A percentile compares a stretch with the other conserved stretches of the same genome.
Conservation (phyloP, 495 filamentous ascomycete species). For the Penicillium goetzii region DNA sequence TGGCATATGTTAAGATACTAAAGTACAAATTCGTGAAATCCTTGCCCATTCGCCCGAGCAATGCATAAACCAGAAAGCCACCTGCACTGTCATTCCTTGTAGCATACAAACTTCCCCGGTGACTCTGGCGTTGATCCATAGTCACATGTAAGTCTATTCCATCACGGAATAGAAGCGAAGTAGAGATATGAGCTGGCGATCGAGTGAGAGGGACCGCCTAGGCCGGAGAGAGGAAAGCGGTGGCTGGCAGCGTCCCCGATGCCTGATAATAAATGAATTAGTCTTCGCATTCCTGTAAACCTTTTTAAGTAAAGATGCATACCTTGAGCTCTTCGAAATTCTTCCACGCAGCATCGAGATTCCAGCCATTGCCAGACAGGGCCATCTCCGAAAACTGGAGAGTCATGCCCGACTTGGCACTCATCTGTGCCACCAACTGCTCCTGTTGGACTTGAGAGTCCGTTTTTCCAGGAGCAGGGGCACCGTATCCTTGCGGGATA, state of each 20-base stretch:
- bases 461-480: constrained; percentile 44
- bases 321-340: constrained; percentile 65
- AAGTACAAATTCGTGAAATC: constrained; percentile 30
- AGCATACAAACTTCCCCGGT: neutral
- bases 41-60: constrained; percentile 44
- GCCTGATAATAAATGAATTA: constrained; percentile 36
- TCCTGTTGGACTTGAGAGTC: constrained; percentile 58
- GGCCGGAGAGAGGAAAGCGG: constrained; percentile 41
- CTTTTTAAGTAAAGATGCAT: constrained; percentile 12
- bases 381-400: constrained; percentile 72
- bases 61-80: constrained; percentile 37
- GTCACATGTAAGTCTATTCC: constrained; percentile 3
- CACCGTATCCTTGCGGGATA: constrained; percentile 46
- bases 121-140: neutral
- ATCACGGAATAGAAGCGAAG: constrained; percentile 9
- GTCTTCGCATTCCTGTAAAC: neutral
- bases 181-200: neutral
- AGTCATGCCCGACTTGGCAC: constrained; percentile 71
- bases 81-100: constrained; percentile 20
- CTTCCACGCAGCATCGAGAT: constrained; percentile 66
- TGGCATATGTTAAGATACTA: constrained; percentile 26
- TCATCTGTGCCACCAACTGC: constrained; percentile 66
- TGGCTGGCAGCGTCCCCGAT: constrained; percentile 44
- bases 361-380: constrained; percentile 71
- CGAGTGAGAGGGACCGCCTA: constrained; percentile 9